These are phyloP conservation scores for Sedum album DNA, from an alignment of 164 flowering plant species.

Conservation along the genomic window DNA sequence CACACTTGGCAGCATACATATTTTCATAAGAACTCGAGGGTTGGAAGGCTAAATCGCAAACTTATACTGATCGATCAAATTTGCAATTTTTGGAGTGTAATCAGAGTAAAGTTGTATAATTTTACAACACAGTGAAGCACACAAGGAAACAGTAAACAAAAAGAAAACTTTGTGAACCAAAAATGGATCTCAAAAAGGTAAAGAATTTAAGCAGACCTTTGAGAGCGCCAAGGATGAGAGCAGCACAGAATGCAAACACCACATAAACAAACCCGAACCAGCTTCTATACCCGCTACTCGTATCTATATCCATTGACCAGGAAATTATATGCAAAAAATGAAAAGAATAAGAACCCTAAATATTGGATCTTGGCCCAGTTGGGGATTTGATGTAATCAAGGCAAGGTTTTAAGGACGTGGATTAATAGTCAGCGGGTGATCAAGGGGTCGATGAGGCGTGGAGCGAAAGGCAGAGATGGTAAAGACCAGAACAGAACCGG, in stretches of 20 bases:
- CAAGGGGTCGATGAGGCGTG: neutral
- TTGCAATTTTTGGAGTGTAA: too few relatives aligned
- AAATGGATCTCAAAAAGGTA: neutral
- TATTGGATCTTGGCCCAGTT: neutral
- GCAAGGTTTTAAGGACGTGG: neutral
- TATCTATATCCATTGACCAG: slow-evolving; percentile 9
- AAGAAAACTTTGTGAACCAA: neutral
- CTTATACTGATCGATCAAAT: too few relatives aligned
- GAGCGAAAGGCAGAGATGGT: neutral
- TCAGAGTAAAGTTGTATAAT: too few relatives aligned
- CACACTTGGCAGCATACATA: neutral
- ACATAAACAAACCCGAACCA: slow-evolving; percentile 48
- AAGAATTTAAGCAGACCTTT: slow-evolving; percentile 39
- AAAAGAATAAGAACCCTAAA: slow-evolving; percentile 5
- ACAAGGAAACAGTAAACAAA: too few relatives aligned
- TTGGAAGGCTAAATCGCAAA: too few relatives aligned
- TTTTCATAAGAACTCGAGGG: too few relatives aligned
- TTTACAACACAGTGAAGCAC: too few relatives aligned
- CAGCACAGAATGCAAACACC: slow-evolving; percentile 58
- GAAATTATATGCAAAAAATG: neutral
- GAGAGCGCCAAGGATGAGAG: slow-evolving; percentile 63
- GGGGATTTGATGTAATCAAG: neutral
- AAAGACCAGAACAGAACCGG: neutral
- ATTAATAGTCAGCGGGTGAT: slow-evolving; percentile 2
- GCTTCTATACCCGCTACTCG: slow-evolving; percentile 14